Evolutionary conservation across 495 filamentous ascomycete genomes (phyloP), one percentile per base, ranked within the genome.

Genomic region (Tuber microsphaerosporum): DNA sequence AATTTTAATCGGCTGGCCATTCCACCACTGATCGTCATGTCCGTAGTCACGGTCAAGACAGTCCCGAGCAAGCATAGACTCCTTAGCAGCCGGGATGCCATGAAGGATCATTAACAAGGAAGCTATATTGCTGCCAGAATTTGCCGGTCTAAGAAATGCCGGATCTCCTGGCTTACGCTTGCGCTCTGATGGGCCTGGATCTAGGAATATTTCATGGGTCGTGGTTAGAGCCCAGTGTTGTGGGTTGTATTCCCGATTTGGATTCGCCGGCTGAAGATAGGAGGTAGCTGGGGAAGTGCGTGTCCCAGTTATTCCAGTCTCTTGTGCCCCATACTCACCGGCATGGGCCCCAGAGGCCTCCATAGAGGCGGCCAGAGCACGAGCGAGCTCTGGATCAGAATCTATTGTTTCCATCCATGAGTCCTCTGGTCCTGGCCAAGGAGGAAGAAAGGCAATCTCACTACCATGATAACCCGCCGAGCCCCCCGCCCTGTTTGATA

Each of bases 21-120:
- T 90, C 94, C 94, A 97, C 94, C 94, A 97, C 37, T 94, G 89
- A 14, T 87, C 83, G 75, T 92, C 87, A 74, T 88, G 84, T 1
- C 91, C 91, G 77, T 95, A 96, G 72, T 90, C 87, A 6, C 85
- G 84, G 17, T 89, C 85, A 44, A 84, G 74, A 48, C 85, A 80
- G 76, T 85, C 82, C 51, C 87, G 83, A 34, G 87, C 85, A 20
- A 97, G 85, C 44, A 97, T 86, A 12, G 90, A 87, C 78, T 95
- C 92, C 70, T 93, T 88, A 20, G 90, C 90, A 56, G 90, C 84
- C n/a, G 94, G 94, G 74, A 97, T 94, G 65, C 90, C 86, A 80
- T 94, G 92, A n/a, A 92, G 85, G 69, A 96, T 94, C 17, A 91
- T 93, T 48, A 97, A 75, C 1, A 94, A 83, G 1, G 87, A 89